These are phyloP conservation scores for Ichthyophonus hoferi DNA, from an alignment of 208 protist genomes.

Conservation along the genomic window DNA sequence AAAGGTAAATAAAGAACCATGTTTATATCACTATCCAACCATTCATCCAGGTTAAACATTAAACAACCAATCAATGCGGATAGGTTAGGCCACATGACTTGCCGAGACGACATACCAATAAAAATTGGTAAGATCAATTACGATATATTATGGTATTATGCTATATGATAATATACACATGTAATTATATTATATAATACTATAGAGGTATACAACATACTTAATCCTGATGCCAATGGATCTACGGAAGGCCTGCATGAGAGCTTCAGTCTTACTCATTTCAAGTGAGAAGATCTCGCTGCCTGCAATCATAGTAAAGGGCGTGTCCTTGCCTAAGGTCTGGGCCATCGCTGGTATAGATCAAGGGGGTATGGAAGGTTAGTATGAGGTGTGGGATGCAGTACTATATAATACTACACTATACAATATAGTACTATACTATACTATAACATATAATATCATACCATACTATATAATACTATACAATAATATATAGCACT, in stretches of 20 bases:
- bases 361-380: too few species aligned
- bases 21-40: too few species aligned
- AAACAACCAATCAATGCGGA: neutral
- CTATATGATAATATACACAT: neutral
- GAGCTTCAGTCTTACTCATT: slow-evolving; percentile 99
- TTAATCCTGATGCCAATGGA: slow-evolving; percentile 98
- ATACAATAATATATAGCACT: too few species aligned
- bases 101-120: too few species aligned
- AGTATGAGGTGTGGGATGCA: too few species aligned
- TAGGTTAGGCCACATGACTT: too few species aligned
- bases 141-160: neutral
- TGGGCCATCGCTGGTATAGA: slow-evolving; percentile 92
- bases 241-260: slow-evolving; percentile 96
- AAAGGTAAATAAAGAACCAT: too few species aligned
- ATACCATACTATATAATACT: too few species aligned
- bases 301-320: slow-evolving; percentile 98
- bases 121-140: too few species aligned
- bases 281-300: slow-evolving; percentile 99
- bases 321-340: slow-evolving; percentile 89
- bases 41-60: neutral
- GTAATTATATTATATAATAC: slow-evolving; percentile 13
- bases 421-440: too few species aligned
- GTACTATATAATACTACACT: too few species aligned
- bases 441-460: too few species aligned
- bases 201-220: neutral